These are phyloP conservation scores for Globisporangium cylindrosporum DNA, from an alignment of 352 stramenopile genomes.

Conservation along the genomic window DNA sequence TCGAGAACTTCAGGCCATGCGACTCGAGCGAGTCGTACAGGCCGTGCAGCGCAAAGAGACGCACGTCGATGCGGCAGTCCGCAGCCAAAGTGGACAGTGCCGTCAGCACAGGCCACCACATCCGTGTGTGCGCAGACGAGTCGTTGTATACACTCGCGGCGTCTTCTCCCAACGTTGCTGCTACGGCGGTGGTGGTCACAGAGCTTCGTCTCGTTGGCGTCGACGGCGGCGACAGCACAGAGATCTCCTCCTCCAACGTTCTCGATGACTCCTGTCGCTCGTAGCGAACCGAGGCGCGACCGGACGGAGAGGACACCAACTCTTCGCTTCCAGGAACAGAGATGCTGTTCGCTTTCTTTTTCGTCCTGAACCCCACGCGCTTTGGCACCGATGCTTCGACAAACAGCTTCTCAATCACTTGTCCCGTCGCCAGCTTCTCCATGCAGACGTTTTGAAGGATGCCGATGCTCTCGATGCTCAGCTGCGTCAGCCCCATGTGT, in stretches of 20 bases:
- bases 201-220: slow-evolving; percentile 36
- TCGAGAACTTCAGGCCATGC: slow-evolving; percentile 70
- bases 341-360: slow-evolving; percentile 34
- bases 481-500: slow-evolving; percentile 53
- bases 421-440: slow-evolving; percentile 63
- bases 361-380: slow-evolving; percentile 59
- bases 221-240: slow-evolving; percentile 35
- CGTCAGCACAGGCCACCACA: slow-evolving; percentile 96
- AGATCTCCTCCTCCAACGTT: slow-evolving; percentile 59
- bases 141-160: slow-evolving; percentile 56
- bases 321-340: slow-evolving; percentile 6
- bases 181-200: slow-evolving; percentile 13
- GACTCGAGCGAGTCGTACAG: slow-evolving; percentile 74
- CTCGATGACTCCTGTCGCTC: slow-evolving; percentile 65
- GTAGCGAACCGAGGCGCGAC: slow-evolving; percentile 42
- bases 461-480: slow-evolving; percentile 68
- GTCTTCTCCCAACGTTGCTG: background rate
- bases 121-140: slow-evolving; percentile 59
- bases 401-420: slow-evolving; percentile 70
- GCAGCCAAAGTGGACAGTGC: slow-evolving; percentile 93
- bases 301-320: slow-evolving; percentile 14
- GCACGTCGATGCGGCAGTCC: slow-evolving; percentile 89
- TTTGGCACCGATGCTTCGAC: slow-evolving; percentile 35
- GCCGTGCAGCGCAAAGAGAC: slow-evolving; percentile 61
- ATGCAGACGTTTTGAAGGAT: slow-evolving; percentile 69